Base-by-base conservation (phyloP, 306 rosid species). In the Castanopsis chinensis region DNA sequence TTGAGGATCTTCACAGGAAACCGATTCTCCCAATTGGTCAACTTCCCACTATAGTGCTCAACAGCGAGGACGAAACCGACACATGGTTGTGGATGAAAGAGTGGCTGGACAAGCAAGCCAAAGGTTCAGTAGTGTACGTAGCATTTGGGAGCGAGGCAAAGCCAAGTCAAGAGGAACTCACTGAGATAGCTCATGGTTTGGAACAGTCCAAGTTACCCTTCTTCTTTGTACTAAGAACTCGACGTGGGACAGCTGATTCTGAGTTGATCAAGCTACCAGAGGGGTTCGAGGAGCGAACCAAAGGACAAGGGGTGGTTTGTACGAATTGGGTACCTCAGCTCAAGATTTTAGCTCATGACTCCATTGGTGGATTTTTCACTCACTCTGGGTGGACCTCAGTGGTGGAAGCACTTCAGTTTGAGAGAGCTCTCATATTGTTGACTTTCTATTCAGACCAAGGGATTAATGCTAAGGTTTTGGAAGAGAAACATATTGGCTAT, bases 361-460 rank as follows among this genome's bases (percentile, higher is more conserved):
- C 91, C 0, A 20, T 90, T 1, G 91, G 88, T 1, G 92, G 89
- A 15, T 86, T 85, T 69, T 70, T 88, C 81, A 88, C 83, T 69
- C 94, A 90, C 20, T 82, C 85, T 57, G 89, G 91, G 45, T 87
- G 85, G 81, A 85, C 90, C 76, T 88, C 90, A 51, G 71, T 87
- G 51, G 73, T 89, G 6, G 86, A 85, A 23, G 84, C 51, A 25
- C 30, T 85, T 1, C 78, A 64, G 3, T 75, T 8, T 33, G 83
- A 57, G 3, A 43, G 43, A 25, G 63, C 73, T 6, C 49, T 82
- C 9, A n/a, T 85, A 5, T 1, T 82, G 84, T 17, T 85, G 49
- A 63, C 83, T 0, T 73, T 28, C 18, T 37, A 53, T 1, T 28
- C 41, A 2, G 86, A 86, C 69, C 82, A 73, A 45, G 89, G 89